These are phyloP conservation scores for Kwoniella pini DNA, from an alignment of 768 basidiomycete species.

Conservation along the genomic window DNA sequence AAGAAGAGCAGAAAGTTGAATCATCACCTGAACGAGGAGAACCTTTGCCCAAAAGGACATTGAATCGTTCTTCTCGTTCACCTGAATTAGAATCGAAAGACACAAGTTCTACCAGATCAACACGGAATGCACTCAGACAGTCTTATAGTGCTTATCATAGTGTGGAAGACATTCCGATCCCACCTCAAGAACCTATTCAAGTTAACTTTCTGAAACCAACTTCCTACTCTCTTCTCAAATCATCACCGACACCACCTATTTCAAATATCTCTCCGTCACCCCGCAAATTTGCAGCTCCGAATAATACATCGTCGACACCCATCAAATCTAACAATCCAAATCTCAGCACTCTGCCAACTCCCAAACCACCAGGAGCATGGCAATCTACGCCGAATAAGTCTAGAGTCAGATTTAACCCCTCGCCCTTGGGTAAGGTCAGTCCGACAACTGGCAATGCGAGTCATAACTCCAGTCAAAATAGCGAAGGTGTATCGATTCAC, in stretches of 20 bases:
- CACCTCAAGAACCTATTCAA: conserved; percentile 23
- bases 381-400: conserved; percentile 5
- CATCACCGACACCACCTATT: no score
- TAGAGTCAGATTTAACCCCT: conserved; percentile 30
- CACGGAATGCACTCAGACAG: neutral
- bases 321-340: conserved; percentile 1
- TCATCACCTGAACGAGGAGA: neutral
- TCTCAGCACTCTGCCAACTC: conserved; percentile 7
- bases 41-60: neutral
- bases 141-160: neutral
- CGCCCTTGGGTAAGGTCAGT: conserved; percentile 16
- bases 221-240: no score
- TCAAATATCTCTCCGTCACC: no score
- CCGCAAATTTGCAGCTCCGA: neutral
- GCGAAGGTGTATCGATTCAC: conserved; percentile 29
- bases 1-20: neutral
- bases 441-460: conserved; percentile 1
- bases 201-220: no score
- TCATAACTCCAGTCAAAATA: neutral
- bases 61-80: neutral
- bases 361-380: conserved; percentile 32
- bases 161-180: conserved; percentile 11
- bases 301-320: neutral
- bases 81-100: neutral
- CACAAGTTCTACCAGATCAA: neutral